Percentiles rank a stretch among this genome's conserved stretches.
These are phyloP conservation scores for Gremmenia infestans DNA, from an alignment of 2,329 filamentous ascomycete genomes.

Conservation along the genomic window DNA sequence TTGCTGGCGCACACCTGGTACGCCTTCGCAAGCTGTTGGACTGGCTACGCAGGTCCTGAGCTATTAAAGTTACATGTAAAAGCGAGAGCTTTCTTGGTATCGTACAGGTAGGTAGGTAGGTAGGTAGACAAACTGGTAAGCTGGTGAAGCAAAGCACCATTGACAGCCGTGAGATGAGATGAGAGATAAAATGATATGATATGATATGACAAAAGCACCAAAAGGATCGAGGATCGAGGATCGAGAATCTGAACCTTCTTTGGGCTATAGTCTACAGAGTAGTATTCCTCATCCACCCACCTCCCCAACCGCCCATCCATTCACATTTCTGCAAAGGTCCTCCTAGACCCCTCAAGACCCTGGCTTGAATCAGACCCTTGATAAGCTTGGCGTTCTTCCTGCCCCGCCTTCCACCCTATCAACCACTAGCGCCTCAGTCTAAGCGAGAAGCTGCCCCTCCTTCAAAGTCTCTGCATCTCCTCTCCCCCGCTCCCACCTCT, in stretches of 20 bases:
- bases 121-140: background rate
- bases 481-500: slow-evolving; percentile 19
- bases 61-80: background rate
- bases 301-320: slow-evolving; percentile 15
- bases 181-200: background rate
- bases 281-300: slow-evolving; percentile 11
- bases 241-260: background rate
- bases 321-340: slow-evolving; percentile 10
- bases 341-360: too few species aligned
- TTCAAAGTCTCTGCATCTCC: slow-evolving; percentile 9
- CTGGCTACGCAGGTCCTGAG: slow-evolving; percentile 4
- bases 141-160: background rate
- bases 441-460: too few species aligned
- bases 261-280: background rate
- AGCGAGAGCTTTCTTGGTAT: slow-evolving; percentile 3
- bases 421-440: too few species aligned
- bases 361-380: too few species aligned
- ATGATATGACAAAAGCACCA: background rate
- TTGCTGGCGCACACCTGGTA: slow-evolving; percentile 8
- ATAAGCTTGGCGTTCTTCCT: too few species aligned
- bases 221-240: background rate
- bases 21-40: background rate
- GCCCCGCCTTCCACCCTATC: too few species aligned
- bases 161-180: background rate
- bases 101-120: background rate